These are phyloP conservation scores for Collybiopsis confluens DNA, from an alignment of 768 basidiomycete genomes.

Conservation along the genomic window DNA sequence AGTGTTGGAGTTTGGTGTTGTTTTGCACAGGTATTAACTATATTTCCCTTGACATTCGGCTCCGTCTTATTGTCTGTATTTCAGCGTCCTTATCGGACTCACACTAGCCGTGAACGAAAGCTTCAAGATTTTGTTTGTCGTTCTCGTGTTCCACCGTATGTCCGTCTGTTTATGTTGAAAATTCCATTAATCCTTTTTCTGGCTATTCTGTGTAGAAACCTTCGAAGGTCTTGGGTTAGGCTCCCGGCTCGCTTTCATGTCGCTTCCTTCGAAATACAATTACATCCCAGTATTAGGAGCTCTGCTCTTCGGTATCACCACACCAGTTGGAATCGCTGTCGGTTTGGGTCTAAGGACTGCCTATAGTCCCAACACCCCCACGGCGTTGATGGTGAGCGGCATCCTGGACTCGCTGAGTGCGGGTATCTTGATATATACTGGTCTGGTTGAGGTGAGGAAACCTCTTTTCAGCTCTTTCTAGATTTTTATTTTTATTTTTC, in stretches of 20 bases:
- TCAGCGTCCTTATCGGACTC: constrained; percentile 78
- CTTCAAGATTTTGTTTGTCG: constrained; percentile 86
- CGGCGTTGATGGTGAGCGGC: constrained; percentile 79
- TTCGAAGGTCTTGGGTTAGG: constrained; percentile 96
- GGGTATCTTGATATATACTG: constrained; percentile 87
- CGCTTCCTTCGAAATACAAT: constrained; percentile 48
- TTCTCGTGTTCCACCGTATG: constrained; percentile 89
- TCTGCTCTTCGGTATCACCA: constrained; percentile 68
- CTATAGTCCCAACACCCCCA: constrained; percentile 78
- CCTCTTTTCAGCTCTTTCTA: background rate
- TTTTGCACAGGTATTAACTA: constrained; percentile 63
- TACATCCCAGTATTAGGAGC: constrained; percentile 60
- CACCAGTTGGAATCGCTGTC: constrained; percentile 83
- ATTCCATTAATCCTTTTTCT: background rate
- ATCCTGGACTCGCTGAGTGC: constrained; percentile 80
- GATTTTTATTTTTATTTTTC: too few relatives aligned
- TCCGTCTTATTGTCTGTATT: background rate
- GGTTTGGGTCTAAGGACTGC: constrained; percentile 73
- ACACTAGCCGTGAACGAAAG: constrained; percentile 84
- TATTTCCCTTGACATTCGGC: background rate
- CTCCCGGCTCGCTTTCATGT: constrained; percentile 78
- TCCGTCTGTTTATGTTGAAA: constrained; percentile 12
- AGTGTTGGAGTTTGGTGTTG: constrained; percentile 92
- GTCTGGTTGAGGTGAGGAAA: constrained; percentile 75
- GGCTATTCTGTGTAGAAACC: constrained; percentile 48